Percentiles rank a stretch among this genome's conserved stretches.
These are phyloP conservation scores for Apiospora phragmitis DNA, from an alignment of 2,329 filamentous ascomycete species.

Conservation along the genomic window DNA sequence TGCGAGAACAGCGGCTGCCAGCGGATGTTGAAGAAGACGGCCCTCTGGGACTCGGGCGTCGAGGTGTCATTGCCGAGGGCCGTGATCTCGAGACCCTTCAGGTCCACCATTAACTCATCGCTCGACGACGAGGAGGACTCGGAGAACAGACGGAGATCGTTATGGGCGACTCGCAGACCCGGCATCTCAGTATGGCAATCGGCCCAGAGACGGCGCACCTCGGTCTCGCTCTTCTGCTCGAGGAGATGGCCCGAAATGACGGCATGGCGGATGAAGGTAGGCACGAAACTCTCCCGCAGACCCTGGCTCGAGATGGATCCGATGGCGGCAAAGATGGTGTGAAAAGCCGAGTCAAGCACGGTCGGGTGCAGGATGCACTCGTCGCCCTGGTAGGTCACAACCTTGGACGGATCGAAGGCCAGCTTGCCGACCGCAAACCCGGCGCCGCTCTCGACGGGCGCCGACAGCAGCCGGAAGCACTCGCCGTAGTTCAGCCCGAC, in stretches of 20 bases:
- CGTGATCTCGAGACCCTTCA: too few relatives aligned
- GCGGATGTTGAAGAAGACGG: too few relatives aligned
- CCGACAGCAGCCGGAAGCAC: conserved; percentile 11
- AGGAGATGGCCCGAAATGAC: background rate
- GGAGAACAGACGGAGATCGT: background rate
- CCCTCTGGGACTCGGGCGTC: too few relatives aligned
- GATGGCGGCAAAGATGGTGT: conserved; percentile 34
- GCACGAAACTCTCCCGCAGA: background rate
- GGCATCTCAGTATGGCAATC: background rate
- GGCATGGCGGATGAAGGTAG: background rate
- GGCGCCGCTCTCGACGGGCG: background rate
- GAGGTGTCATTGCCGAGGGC: too few relatives aligned
- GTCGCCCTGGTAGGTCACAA: conserved; percentile 20
- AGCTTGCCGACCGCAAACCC: background rate
- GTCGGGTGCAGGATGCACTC: conserved; percentile 23
- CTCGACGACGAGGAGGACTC: too few relatives aligned
- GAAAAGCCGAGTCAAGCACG: conserved; percentile 28
- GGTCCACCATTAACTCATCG: too few relatives aligned
- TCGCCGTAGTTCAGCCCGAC: conserved; percentile 21
- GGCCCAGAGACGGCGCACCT: background rate
- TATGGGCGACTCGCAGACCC: background rate
- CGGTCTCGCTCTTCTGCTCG: background rate
- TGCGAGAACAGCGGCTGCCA: too few relatives aligned
- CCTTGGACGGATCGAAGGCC: conserved; percentile 13
- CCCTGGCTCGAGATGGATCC: conserved; percentile 13